Conservation (phyloP, 2,329 filamentous ascomycete species). For the Pestalotiopsis fici region DNA sequence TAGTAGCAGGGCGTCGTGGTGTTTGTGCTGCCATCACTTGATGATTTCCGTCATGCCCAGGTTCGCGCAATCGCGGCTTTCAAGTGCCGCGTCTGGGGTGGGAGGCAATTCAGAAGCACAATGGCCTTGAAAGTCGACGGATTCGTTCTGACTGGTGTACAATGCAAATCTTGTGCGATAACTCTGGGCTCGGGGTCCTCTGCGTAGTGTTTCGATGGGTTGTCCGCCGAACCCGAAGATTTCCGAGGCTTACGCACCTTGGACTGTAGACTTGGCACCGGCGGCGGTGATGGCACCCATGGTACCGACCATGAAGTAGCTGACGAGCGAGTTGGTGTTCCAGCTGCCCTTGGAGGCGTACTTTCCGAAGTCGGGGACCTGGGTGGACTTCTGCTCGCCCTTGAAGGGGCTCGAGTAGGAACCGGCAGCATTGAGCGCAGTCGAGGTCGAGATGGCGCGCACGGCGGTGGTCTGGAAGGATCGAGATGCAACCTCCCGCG, state of each 20-base stretch:
- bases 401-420: conserved; percentile 66
- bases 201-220: not conserved
- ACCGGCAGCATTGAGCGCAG: conserved; percentile 46
- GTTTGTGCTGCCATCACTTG: not conserved
- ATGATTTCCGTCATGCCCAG: not conserved
- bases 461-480: conserved; percentile 38
- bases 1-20: not conserved
- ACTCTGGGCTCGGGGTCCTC: not conserved
- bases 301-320: conserved; percentile 98
- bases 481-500: conserved; percentile 56
- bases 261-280: conserved; percentile 95
- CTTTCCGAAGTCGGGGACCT: conserved; percentile 86
- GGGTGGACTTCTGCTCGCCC: conserved; percentile 58
- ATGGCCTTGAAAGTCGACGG: not conserved
- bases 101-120: not conserved
- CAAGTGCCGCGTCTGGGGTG: not conserved
- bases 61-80: not conserved
- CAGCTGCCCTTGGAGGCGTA: conserved; percentile 74
- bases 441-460: conserved; percentile 59
- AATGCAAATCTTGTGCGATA: not conserved
- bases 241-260: conserved; percentile 67
- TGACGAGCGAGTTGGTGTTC: conserved; percentile 81
- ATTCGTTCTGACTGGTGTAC: not conserved
- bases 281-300: conserved; percentile 91
- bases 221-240: not conserved